Conservation (phyloP, 2,329 filamentous ascomycete species). For the Bimuria novae-zelandiae region DNA sequence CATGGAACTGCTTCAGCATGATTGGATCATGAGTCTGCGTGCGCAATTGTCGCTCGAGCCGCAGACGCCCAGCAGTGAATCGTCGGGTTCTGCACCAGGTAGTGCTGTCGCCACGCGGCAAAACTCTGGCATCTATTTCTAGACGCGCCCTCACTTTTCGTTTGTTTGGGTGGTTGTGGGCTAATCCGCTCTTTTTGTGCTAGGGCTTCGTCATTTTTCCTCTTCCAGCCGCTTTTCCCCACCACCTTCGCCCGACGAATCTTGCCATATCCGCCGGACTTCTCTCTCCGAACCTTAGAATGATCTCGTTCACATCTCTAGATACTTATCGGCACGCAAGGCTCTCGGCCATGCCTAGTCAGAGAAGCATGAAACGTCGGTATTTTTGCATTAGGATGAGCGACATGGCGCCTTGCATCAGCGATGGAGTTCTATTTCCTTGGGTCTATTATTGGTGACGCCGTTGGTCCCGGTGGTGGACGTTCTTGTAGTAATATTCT, state of each 20-base stretch:
- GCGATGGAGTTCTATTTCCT: constrained; percentile 30
- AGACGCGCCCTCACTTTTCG: constrained; percentile 8
- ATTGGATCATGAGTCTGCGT: constrained; percentile 70
- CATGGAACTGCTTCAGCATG: constrained; percentile 87
- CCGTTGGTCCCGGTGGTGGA: not conserved
- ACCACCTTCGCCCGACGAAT: not conserved
- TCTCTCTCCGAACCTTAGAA: constrained; percentile 22
- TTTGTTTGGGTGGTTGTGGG: not conserved
- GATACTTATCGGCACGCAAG: constrained; percentile 1
- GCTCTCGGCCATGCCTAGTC: not conserved
- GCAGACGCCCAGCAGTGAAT: constrained; percentile 48
- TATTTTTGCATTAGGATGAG: constrained; percentile 12
- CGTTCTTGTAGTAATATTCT: constrained; percentile 23
- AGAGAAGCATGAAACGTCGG: not conserved
- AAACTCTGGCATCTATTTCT: constrained; percentile 40
- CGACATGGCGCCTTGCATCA: constrained; percentile 33
- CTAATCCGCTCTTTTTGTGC: constrained; percentile 11
- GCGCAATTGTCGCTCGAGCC: constrained; percentile 54
- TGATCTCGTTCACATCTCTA: constrained; percentile 9
- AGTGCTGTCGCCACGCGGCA: constrained; percentile 33
- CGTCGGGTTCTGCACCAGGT: constrained; percentile 22
- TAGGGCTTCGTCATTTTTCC: constrained; percentile 13
- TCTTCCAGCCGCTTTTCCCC: not conserved
- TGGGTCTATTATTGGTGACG: constrained; percentile 1
- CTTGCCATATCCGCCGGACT: constrained; percentile 3